Percentiles rank a stretch among this genome's conserved stretches.
phyloP scores from a whole-genome alignment of 2,329 filamentous ascomycete genomes.

The Mariannaea sp. region DNA sequence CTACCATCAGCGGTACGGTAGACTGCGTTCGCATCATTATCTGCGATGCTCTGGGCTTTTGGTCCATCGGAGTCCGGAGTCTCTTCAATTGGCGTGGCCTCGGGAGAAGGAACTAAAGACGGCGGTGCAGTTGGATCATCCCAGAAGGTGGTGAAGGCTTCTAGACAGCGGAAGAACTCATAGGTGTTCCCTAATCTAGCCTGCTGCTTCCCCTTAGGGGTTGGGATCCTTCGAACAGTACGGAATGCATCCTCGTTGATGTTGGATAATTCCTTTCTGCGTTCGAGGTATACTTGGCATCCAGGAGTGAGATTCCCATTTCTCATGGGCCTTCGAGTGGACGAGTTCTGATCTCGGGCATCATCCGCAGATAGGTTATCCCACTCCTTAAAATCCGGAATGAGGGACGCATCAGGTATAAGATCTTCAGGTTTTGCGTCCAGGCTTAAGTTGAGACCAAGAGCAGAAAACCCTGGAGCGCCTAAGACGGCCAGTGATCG shows the following conservation, averaged over 20 bases:
- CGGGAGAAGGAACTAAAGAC: slow-evolving; percentile 42
- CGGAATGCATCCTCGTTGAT: slow-evolving; percentile 64
- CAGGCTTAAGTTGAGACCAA: slow-evolving; percentile 60
- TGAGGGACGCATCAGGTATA: slow-evolving; percentile 57
- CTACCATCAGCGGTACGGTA: slow-evolving; percentile 55
- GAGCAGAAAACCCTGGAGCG: slow-evolving; percentile 58
- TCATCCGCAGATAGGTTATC: slow-evolving; percentile 54
- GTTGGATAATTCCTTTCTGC: slow-evolving; percentile 60
- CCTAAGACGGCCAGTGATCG: slow-evolving; percentile 49
- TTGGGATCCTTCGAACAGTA: slow-evolving; percentile 62
- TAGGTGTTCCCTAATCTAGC: slow-evolving; percentile 66
- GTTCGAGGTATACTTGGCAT: slow-evolving; percentile 62
- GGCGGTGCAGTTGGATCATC: slow-evolving; percentile 58
- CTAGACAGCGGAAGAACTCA: slow-evolving; percentile 68
- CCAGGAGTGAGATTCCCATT: slow-evolving; percentile 62
- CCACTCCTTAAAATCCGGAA: slow-evolving; percentile 61
- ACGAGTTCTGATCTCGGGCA: slow-evolving; percentile 53
- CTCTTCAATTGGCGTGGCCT: slow-evolving; percentile 27
- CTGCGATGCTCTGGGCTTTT: slow-evolving; percentile 22
- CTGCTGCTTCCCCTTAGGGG: slow-evolving; percentile 57
- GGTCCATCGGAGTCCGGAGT: slow-evolving; percentile 12
- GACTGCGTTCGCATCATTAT: slow-evolving; percentile 18
- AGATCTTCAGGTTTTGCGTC: slow-evolving; percentile 55
- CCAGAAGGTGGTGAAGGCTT: slow-evolving; percentile 64
- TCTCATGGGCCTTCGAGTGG: slow-evolving; percentile 54